A percentile compares a stretch with the other conserved stretches of the same genome.
Conservation (phyloP, 2,329 filamentous ascomycete genomes). For the Periconia macrospinosa region DNA sequence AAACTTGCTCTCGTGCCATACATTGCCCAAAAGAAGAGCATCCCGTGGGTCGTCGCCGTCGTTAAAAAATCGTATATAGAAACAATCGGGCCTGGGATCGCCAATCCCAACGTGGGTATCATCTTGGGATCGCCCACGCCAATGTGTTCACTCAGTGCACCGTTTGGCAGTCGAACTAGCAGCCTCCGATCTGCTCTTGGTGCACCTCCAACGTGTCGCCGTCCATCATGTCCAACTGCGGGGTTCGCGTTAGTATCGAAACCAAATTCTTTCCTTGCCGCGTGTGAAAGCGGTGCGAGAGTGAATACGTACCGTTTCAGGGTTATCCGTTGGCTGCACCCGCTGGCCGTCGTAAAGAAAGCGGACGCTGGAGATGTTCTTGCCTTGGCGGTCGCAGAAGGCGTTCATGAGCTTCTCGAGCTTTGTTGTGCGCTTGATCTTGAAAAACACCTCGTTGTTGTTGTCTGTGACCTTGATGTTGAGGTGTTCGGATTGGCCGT, state of each 20-base stretch:
- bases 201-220: slow-evolving; percentile 96
- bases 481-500: slow-evolving; percentile 72
- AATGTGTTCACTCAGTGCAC: neutral
- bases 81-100: neutral
- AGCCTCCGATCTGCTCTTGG: slow-evolving; percentile 93
- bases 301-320: slow-evolving; percentile 74
- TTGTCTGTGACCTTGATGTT: slow-evolving; percentile 99
- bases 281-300: neutral
- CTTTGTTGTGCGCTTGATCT: slow-evolving; percentile 96
- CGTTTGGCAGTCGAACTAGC: slow-evolving; percentile 25
- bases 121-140: neutral
- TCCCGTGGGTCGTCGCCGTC: neutral
- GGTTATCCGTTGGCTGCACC: slow-evolving; percentile 85
- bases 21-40: neutral
- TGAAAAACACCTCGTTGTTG: slow-evolving; percentile 99
- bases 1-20: neutral
- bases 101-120: neutral
- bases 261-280: neutral
- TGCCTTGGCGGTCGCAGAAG: slow-evolving; percentile 95
- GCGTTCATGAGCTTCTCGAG: slow-evolving; percentile 98
- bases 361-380: slow-evolving; percentile 78
- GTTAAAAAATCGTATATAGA: neutral
- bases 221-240: slow-evolving; percentile 83
- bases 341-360: slow-evolving; percentile 97
- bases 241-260: neutral